These are phyloP conservation scores for Fonsecaea erecta DNA, from an alignment of 2,329 filamentous ascomycete genomes.

Conservation along the genomic window DNA sequence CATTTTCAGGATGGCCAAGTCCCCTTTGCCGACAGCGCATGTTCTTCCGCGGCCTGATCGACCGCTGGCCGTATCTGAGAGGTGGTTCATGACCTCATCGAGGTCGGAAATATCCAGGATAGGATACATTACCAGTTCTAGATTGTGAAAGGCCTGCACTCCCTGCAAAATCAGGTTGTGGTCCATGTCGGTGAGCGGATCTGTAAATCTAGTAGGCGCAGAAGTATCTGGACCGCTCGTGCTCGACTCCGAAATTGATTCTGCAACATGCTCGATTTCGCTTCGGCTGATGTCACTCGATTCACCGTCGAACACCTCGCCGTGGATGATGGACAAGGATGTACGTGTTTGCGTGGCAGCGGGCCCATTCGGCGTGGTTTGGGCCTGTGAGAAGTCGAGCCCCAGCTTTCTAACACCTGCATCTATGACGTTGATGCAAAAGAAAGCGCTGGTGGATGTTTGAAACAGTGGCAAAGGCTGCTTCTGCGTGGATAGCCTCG, in stretches of 20 bases:
- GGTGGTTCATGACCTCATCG: not conserved
- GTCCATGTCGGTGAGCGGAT: not conserved
- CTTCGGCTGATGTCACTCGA: conserved; percentile 16
- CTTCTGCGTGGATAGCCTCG: conserved; percentile 6
- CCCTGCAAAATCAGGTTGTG: not conserved
- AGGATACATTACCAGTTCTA: conserved; percentile 14
- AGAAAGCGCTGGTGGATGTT: conserved; percentile 21
- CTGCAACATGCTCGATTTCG: conserved; percentile 2
- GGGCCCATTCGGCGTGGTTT: not conserved
- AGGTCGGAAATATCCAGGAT: conserved; percentile 9
- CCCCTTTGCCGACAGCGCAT: conserved; percentile 4
- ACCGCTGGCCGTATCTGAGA: not conserved
- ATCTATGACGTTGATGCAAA: conserved; percentile 20
- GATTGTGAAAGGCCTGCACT: conserved; percentile 5
- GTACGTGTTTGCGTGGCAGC: conserved; percentile 1
- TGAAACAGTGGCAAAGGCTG: conserved; percentile 18
- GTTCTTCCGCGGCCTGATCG: not conserved
- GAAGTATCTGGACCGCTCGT: not conserved
- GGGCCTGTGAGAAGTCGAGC: not conserved
- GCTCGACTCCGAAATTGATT: not conserved
- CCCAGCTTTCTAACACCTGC: conserved; percentile 5
- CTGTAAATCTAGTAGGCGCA: not conserved
- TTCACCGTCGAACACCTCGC: conserved; percentile 15
- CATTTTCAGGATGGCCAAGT: conserved; percentile 18
- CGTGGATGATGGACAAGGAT: conserved; percentile 15